Percentiles rank a stretch among this genome's conserved stretches.
phyloP scores from a whole-genome alignment of 1,284 basidiomycete species.

The Ustilago cynodontis region DNA sequence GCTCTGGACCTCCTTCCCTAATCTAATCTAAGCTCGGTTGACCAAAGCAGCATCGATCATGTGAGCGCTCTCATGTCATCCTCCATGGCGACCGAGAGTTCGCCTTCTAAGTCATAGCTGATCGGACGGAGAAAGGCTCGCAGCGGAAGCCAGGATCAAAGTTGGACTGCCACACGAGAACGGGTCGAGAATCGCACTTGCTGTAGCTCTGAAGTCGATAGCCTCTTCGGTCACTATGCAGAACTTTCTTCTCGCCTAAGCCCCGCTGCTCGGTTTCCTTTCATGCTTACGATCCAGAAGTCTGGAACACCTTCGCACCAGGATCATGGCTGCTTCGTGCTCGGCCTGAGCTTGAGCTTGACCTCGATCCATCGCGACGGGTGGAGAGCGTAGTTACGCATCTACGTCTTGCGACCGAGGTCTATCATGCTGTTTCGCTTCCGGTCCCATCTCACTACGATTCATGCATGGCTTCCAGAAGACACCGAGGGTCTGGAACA shows the following conservation, averaged over 20 bases:
- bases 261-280: background rate
- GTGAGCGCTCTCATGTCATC: background rate
- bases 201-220: background rate
- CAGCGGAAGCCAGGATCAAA: background rate
- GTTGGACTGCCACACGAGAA: background rate
- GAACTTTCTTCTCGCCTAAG: background rate
- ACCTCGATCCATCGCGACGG: background rate
- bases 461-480: background rate
- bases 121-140: background rate
- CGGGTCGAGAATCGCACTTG: background rate
- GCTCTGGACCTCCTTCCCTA: background rate
- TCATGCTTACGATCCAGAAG: background rate
- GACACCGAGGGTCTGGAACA: background rate
- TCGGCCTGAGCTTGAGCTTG: background rate
- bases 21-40: conserved; percentile 1
- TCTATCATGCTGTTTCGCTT: background rate
- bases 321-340: no score
- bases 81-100: background rate
- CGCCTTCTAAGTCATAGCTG: background rate
- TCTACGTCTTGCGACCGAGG: background rate
- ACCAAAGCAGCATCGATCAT: background rate
- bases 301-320: background rate
- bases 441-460: no score
- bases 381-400: conserved; percentile 1
- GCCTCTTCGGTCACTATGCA: background rate